A percentile compares a stretch with the other conserved stretches of the same genome.
Evolutionary conservation across 1,284 basidiomycete genomes (phyloP).

Genomic region (Psilocybe mexicana): DNA sequence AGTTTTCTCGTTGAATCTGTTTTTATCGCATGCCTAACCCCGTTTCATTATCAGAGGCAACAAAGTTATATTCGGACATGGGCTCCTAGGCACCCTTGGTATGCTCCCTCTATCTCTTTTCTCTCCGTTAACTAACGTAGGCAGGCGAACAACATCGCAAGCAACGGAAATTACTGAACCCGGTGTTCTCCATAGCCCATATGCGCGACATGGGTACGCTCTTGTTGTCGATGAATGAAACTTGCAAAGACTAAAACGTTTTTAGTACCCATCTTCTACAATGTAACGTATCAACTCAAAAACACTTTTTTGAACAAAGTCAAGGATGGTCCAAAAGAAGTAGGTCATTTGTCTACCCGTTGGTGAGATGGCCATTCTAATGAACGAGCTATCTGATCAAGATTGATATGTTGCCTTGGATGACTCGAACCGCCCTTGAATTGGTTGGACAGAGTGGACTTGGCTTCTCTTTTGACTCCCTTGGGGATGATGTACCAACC

Average conservation of each 20-base stretch:
- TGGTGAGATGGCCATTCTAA: neutral
- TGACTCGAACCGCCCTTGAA: slow-evolving; percentile 39
- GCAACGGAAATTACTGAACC: slow-evolving; percentile 49
- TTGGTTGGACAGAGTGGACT: slow-evolving; percentile 41
- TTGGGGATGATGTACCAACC: slow-evolving; percentile 25
- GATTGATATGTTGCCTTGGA: slow-evolving; percentile 39
- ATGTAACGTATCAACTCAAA: slow-evolving; percentile 24
- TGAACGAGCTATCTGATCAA: neutral
- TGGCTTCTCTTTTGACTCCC: slow-evolving; percentile 40
- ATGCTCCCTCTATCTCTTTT: neutral
- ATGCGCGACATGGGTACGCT: slow-evolving; percentile 39
- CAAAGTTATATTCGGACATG: slow-evolving; percentile 21
- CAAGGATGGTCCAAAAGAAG: slow-evolving; percentile 24
- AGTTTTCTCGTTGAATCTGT: neutral
- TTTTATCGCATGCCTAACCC: neutral
- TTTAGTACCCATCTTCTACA: slow-evolving; percentile 33
- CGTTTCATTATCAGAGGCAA: slow-evolving; percentile 12
- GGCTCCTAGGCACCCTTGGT: slow-evolving; percentile 22
- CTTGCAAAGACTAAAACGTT: neutral
- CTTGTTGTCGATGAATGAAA: neutral
- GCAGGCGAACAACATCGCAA: slow-evolving; percentile 37
- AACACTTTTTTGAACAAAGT: slow-evolving; percentile 16
- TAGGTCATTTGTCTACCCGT: neutral
- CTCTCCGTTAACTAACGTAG: neutral
- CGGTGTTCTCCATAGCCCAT: slow-evolving; percentile 46